Percentiles rank a stretch among this genome's conserved stretches.
Evolutionary conservation across 2,329 filamentous ascomycete genomes (phyloP).

Genomic region (Trichophyton equinum): DNA sequence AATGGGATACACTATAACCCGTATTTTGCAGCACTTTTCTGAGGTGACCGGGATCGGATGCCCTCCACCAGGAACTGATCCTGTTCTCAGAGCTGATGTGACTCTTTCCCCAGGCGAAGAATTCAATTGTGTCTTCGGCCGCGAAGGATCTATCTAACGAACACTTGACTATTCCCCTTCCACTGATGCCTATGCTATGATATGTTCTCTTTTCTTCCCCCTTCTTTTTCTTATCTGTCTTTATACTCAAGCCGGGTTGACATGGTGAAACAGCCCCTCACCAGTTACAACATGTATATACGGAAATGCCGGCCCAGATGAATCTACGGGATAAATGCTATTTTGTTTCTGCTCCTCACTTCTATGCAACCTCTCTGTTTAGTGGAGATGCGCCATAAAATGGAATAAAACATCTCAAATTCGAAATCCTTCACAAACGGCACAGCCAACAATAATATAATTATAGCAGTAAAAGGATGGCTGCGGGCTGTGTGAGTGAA

Average conservation of each 20-base stretch:
- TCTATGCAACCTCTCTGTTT: neutral
- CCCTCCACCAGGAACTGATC: slow-evolving; percentile 24
- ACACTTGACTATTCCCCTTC: neutral
- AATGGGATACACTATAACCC: slow-evolving; percentile 40
- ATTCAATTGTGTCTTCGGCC: slow-evolving; percentile 28
- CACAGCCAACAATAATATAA: neutral
- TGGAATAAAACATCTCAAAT: neutral
- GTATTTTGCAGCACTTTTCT: slow-evolving; percentile 33
- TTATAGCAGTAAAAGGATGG: neutral
- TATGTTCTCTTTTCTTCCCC: neutral
- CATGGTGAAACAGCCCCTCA: neutral
- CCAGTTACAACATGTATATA: neutral
- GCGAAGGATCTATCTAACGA: neutral
- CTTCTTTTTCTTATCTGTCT: neutral
- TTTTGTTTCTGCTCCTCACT: neutral
- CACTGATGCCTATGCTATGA: neutral
- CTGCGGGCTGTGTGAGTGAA: neutral
- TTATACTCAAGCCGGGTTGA: neutral
- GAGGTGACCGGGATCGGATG: slow-evolving; percentile 24
- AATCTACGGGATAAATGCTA: neutral
- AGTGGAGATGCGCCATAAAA: neutral
- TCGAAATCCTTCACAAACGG: neutral
- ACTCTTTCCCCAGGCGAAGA: slow-evolving; percentile 28
- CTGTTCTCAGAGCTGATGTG: slow-evolving; percentile 26
- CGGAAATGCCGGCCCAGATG: neutral